Evolutionary conservation across 345 rosid genomes (phyloP).

Genomic region (Eucalyptus pumila): DNA sequence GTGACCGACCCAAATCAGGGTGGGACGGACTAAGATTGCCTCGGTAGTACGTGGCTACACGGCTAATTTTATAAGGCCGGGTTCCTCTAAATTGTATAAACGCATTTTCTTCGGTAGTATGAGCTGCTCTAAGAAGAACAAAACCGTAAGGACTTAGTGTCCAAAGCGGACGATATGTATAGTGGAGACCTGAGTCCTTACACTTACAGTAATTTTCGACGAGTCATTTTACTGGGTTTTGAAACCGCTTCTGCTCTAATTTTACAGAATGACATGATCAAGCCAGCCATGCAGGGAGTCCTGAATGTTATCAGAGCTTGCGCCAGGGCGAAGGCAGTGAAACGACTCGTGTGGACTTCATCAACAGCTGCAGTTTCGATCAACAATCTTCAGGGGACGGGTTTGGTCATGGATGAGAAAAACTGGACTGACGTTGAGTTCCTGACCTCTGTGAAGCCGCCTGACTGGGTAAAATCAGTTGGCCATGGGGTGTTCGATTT

Average conservation of each 20-base stretch:
- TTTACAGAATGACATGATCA: slow-evolving; percentile 76
- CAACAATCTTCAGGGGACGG: slow-evolving; percentile 46
- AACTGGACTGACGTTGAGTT: slow-evolving; percentile 69
- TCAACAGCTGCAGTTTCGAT: slow-evolving; percentile 79
- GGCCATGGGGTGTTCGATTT: background rate
- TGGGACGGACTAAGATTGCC: too few relatives aligned
- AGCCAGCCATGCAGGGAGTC: slow-evolving; percentile 77
- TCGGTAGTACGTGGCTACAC: too few relatives aligned
- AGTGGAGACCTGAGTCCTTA: too few relatives aligned
- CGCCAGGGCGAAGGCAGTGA: slow-evolving; percentile 45
- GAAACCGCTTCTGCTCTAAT: background rate
- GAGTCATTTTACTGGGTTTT: background rate
- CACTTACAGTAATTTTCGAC: too few relatives aligned
- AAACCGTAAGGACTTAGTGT: too few relatives aligned
- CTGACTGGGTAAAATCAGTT: slow-evolving; percentile 56
- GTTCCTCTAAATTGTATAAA: too few relatives aligned
- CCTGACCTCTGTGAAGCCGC: slow-evolving; percentile 55
- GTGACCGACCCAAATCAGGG: too few relatives aligned
- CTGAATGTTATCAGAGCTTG: slow-evolving; percentile 67
- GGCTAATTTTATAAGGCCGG: too few relatives aligned
- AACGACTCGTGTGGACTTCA: slow-evolving; percentile 73
- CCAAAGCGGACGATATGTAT: too few relatives aligned
- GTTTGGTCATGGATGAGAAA: slow-evolving; percentile 55
- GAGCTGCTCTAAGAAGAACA: too few relatives aligned
- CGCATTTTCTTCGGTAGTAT: too few relatives aligned